A percentile compares a stretch with the other conserved stretches of the same genome.
phyloP scores from a whole-genome alignment of 495 filamentous ascomycete genomes.

The Xylaria intraflava region DNA sequence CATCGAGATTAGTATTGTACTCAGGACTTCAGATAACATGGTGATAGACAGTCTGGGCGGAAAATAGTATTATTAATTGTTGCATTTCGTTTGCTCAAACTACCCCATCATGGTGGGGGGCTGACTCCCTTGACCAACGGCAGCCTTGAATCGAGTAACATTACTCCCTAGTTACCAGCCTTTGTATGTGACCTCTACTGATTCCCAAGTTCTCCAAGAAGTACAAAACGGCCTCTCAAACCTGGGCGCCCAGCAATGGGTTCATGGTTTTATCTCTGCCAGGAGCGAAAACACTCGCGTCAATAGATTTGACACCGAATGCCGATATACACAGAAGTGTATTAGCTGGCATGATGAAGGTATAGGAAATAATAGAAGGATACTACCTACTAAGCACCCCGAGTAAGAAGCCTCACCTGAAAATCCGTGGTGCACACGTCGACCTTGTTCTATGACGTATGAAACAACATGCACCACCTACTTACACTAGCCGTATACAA shows the following conservation, averaged over 20 bases:
- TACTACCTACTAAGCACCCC: not conserved
- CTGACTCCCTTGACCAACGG: not conserved
- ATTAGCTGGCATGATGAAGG: constrained; percentile 20
- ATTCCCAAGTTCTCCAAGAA: constrained; percentile 41
- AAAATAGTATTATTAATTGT: too few relatives aligned
- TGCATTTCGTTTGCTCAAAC: too few relatives aligned
- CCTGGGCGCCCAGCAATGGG: constrained; percentile 45
- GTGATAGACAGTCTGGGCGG: too few relatives aligned
- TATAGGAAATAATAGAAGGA: not conserved
- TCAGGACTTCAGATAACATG: too few relatives aligned
- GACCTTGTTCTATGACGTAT: not conserved
- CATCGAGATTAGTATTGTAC: too few relatives aligned
- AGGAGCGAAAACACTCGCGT: constrained; percentile 37
- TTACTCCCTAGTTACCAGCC: constrained; percentile 15
- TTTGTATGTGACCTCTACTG: constrained; percentile 43
- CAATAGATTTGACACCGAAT: constrained; percentile 28
- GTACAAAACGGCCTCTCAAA: constrained; percentile 42
- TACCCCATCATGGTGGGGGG: too few relatives aligned
- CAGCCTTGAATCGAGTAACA: not conserved
- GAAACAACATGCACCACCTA: not conserved
- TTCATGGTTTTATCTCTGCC: constrained; percentile 34
- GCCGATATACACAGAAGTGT: constrained; percentile 34
- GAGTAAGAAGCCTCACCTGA: not conserved
- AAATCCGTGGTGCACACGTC: not conserved
- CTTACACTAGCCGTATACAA: not conserved